phyloP scores from a whole-genome alignment of 2,329 filamentous ascomycete species.

The Lanzia echinophila region DNA sequence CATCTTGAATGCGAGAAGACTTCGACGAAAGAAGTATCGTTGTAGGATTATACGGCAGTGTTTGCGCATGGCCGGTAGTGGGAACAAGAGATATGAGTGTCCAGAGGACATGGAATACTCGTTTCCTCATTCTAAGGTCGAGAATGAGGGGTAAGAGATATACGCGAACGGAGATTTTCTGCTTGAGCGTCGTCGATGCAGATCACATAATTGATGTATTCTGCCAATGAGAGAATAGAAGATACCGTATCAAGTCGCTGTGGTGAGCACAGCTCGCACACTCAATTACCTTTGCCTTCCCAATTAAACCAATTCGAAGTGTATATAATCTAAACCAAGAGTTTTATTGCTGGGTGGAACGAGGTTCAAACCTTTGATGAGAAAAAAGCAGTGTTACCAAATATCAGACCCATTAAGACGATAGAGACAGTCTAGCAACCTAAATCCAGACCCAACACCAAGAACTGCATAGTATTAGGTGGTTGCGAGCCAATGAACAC shows the following conservation, averaged over 20 bases:
- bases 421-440: background rate
- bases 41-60: constrained; percentile 72
- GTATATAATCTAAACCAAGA: background rate
- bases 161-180: constrained; percentile 8
- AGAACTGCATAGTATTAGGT: background rate
- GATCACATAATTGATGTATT: constrained; percentile 17
- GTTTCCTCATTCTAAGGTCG: constrained; percentile 19
- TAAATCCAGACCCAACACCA: constrained; percentile 2
- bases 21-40: constrained; percentile 54
- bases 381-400: background rate
- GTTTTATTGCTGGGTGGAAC: background rate
- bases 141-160: constrained; percentile 8
- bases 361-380: background rate
- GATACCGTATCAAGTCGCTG: background rate
- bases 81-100: constrained; percentile 12
- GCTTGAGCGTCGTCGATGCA: constrained; percentile 6
- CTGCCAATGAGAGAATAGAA: background rate
- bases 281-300: constrained; percentile 5
- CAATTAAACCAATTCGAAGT: background rate
- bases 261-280: constrained; percentile 17
- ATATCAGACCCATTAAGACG: background rate
- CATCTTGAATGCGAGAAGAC: constrained; percentile 40
- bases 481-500: background rate
- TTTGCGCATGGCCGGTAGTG: constrained; percentile 30
- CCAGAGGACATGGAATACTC: constrained; percentile 17